Evolutionary conservation across 768 basidiomycete genomes (phyloP), one percentile per base, ranked within the genome.

Genomic region (Rhodotorula paludigena): DNA sequence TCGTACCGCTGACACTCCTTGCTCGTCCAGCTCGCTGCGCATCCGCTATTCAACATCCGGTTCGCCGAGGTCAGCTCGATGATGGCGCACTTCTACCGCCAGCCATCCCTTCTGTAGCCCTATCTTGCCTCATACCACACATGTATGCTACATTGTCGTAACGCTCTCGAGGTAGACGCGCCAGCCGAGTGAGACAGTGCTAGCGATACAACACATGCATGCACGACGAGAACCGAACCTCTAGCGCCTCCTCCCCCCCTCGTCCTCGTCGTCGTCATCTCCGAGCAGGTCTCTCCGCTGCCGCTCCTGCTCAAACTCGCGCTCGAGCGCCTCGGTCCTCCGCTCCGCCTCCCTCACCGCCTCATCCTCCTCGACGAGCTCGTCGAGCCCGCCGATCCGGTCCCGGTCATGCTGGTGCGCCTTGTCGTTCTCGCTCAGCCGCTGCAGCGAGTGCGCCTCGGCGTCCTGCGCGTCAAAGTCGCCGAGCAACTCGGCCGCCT

Each of bases 31-130:
- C 38, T 56, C 41, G 30, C 64, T 16, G 72, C 68, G 5, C 73
- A 74, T 45, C 68, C 66, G 3, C 44, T 72, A 25, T 69, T 76
- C 58, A 74, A 74, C 64, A 44, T 73, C 53, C 28, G 21, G 30
- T 25, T 30, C 11, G 12, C 23, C 12, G 28, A 55, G 10, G 66
- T 58, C 12, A 20, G 32, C 4, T 16, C 28, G 5, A 64, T 64
- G 61, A 59, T 73, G 64, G 44, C 52, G 16, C 38, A 60, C 52
- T 73, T 73, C 53, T 73, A 73, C 38, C 2, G 35, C 15, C 71
- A 72, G 63, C 30, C 49, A 3, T 20, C 32, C 21, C 49, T 33
- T 32, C 3, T 7, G 23, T 42, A 21, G 36, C 28, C 42, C n/a
- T 41, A 39, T 10, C 55, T 42, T 28, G 18, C 16, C 23, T 30